These are phyloP conservation scores for Rhipidocladum racemiflorum DNA, from an alignment of 176 grass and related monocot genomes.

Conservation along the genomic window DNA sequence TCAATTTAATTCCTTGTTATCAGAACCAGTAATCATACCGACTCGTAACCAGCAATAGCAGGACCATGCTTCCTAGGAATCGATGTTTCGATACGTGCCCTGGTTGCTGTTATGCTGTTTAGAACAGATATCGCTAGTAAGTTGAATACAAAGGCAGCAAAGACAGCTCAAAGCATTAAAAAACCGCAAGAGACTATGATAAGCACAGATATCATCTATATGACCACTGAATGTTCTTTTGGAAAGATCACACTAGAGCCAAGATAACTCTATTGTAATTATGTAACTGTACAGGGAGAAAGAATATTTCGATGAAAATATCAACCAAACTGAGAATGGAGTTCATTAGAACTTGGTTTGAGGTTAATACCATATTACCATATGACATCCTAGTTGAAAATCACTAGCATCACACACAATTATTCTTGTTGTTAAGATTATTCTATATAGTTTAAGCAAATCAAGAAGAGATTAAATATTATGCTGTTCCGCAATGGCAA, in stretches of 20 bases:
- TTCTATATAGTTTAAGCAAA: background rate
- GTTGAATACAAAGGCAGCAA: background rate
- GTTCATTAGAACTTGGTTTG: background rate
- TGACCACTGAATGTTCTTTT: background rate
- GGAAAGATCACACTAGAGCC: background rate
- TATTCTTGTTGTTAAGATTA: background rate
- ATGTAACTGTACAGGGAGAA: background rate
- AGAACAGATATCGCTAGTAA: constrained; percentile 36
- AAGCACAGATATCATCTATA: constrained; percentile 14
- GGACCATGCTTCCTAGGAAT: constrained; percentile 93
- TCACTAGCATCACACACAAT: background rate
- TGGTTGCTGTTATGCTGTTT: constrained; percentile 83
- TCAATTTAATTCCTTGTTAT: background rate
- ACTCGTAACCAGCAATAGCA: constrained; percentile 94
- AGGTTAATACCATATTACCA: background rate
- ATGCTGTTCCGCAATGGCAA: background rate
- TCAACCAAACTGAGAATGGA: background rate
- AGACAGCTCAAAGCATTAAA: constrained; percentile 18
- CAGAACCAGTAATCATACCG: constrained; percentile 43
- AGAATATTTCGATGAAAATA: constrained; percentile 15
- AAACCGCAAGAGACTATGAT: background rate
- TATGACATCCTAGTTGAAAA: background rate
- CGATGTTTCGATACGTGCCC: constrained; percentile 79
- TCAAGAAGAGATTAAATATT: constrained; percentile 10
- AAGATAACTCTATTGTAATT: background rate